These are phyloP conservation scores for Venturia nashicola DNA, from an alignment of 2,329 filamentous ascomycete genomes.

Conservation along the genomic window DNA sequence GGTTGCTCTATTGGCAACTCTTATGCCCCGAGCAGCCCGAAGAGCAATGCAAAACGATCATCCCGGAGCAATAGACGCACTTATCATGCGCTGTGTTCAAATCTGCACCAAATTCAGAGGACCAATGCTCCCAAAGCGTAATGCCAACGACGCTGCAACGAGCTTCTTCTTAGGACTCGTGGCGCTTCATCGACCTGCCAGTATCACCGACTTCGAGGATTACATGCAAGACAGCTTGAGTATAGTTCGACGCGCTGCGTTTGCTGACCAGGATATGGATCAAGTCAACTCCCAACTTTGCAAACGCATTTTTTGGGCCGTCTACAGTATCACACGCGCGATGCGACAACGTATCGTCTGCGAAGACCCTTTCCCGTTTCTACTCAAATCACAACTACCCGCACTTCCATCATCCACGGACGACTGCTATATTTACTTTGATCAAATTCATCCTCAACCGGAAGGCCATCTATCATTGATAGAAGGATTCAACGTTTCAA, in stretches of 20 bases:
- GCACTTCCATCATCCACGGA: constrained; percentile 72
- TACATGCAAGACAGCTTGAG: constrained; percentile 63
- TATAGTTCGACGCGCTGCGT: constrained; percentile 39
- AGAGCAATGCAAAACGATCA: constrained; percentile 54
- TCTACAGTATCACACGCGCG: constrained; percentile 55
- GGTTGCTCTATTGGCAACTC: constrained; percentile 61
- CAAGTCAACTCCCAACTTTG: constrained; percentile 40
- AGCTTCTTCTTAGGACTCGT: constrained; percentile 65
- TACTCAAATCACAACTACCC: constrained; percentile 46
- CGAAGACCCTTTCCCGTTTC: constrained; percentile 36
- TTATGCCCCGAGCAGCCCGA: constrained; percentile 60
- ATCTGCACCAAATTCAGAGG: constrained; percentile 58
- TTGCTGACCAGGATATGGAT: constrained; percentile 44
- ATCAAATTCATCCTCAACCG: constrained; percentile 59
- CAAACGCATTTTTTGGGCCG: constrained; percentile 57
- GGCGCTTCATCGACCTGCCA: constrained; percentile 48
- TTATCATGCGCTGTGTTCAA: constrained; percentile 59
- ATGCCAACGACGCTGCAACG: constrained; percentile 53
- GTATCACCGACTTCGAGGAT: constrained; percentile 27
- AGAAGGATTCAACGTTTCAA: constrained; percentile 69
- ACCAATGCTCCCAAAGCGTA: constrained; percentile 39
- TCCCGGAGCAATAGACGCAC: constrained; percentile 50
- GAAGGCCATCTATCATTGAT: constrained; percentile 56
- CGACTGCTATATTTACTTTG: constrained; percentile 64
- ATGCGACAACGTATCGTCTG: constrained; percentile 16